phyloP scores from a whole-genome alignment of 1,284 basidiomycete genomes.

The Takashimella tepidaria region DNA sequence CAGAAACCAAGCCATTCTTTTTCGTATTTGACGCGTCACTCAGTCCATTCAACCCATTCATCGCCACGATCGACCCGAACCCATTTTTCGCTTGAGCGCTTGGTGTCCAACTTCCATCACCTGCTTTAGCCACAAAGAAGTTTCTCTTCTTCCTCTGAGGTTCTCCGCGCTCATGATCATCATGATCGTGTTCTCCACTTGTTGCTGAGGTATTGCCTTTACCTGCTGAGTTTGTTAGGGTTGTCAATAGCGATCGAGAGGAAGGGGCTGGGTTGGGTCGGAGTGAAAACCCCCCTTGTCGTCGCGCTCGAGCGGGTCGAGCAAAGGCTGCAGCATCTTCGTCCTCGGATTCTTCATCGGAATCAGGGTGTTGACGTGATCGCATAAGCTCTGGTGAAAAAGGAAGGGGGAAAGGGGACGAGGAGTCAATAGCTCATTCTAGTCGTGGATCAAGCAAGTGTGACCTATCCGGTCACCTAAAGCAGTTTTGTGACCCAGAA shows the following conservation, averaged over 20 bases:
- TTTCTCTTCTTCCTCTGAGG: slow-evolving; percentile 15
- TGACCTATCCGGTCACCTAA: too few relatives aligned
- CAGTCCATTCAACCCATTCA: slow-evolving; percentile 1
- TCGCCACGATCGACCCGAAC: background rate
- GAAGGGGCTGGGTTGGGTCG: slow-evolving; percentile 13
- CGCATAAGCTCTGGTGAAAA: slow-evolving; percentile 20
- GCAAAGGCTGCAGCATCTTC: slow-evolving; percentile 23
- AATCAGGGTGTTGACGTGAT: slow-evolving; percentile 14
- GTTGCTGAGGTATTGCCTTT: slow-evolving; percentile 12
- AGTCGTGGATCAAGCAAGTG: too few relatives aligned
- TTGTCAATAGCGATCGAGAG: background rate
- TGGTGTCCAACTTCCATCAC: slow-evolving; percentile 17
- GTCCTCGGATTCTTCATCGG: slow-evolving; percentile 23
- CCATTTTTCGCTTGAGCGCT: background rate
- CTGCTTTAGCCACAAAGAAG: slow-evolving; percentile 16
- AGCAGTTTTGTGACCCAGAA: background rate
- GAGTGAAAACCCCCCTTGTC: slow-evolving; percentile 21
- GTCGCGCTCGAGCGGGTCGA: slow-evolving; percentile 16
- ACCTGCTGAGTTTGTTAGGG: slow-evolving; percentile 5
- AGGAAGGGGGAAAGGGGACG: background rate
- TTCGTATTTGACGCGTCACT: slow-evolving; percentile 11
- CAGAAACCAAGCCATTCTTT: slow-evolving; percentile 10
- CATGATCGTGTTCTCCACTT: slow-evolving; percentile 12
- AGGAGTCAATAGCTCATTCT: background rate
- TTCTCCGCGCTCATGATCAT: background rate